phyloP scores from a whole-genome alignment of 2,329 filamentous ascomycete species.

The Fulvia fulva region DNA sequence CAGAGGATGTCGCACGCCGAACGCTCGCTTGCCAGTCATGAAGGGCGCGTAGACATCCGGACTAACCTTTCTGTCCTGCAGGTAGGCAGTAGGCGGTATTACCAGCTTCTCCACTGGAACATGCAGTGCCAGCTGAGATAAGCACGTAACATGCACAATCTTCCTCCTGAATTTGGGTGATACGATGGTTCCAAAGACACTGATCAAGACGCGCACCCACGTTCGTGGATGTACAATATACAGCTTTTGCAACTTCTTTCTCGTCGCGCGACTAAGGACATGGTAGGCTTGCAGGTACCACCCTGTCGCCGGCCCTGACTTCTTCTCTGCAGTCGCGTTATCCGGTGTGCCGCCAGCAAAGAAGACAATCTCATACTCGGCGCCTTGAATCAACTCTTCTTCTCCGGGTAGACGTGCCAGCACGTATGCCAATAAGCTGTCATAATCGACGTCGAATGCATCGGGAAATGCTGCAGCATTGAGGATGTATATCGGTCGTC shows the following conservation, averaged over 20 bases:
- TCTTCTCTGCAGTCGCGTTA: slow-evolving; percentile 42
- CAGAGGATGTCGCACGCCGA: slow-evolving; percentile 46
- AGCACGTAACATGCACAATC: slow-evolving; percentile 52
- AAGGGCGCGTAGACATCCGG: slow-evolving; percentile 47
- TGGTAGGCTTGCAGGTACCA: slow-evolving; percentile 58
- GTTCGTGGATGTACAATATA: slow-evolving; percentile 57
- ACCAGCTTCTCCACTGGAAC: slow-evolving; percentile 51
- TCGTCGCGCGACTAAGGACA: slow-evolving; percentile 50
- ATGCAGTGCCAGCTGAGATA: slow-evolving; percentile 48
- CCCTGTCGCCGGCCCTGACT: slow-evolving; percentile 49
- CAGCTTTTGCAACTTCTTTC: slow-evolving; percentile 53
- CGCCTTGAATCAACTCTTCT: slow-evolving; percentile 51
- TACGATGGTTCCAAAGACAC: slow-evolving; percentile 55
- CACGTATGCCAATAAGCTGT: slow-evolving; percentile 53
- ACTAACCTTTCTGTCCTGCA: slow-evolving; percentile 50
- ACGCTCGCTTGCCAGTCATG: slow-evolving; percentile 45
- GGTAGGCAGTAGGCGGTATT: slow-evolving; percentile 52
- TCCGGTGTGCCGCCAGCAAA: slow-evolving; percentile 53
- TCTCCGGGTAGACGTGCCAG: slow-evolving; percentile 52
- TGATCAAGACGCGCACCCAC: slow-evolving; percentile 54
- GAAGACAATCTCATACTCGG: slow-evolving; percentile 55
- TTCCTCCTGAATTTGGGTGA: slow-evolving; percentile 56
- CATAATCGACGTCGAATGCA: slow-evolving; percentile 51
- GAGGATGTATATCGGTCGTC: slow-evolving; percentile 52
- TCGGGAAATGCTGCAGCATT: slow-evolving; percentile 56